phyloP scores from a whole-genome alignment of 1,284 basidiomycete genomes.

The Cryptococcus amylolentus region DNA sequence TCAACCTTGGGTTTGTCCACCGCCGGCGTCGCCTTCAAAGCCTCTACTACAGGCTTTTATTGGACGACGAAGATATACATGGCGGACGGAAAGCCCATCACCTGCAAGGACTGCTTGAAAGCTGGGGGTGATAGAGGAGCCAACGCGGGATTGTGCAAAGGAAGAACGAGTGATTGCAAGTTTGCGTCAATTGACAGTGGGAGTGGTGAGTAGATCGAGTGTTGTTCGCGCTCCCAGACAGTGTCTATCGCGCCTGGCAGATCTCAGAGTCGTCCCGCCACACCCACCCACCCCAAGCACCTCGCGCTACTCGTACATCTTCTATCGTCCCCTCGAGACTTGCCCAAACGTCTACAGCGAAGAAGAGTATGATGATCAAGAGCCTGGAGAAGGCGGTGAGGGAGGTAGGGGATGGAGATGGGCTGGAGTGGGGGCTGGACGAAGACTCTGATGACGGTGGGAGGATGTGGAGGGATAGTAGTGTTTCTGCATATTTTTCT shows the following conservation, averaged over 20 bases:
- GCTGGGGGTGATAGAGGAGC: constrained; percentile 16
- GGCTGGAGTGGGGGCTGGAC: constrained; percentile 40
- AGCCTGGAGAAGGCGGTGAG: constrained; percentile 17
- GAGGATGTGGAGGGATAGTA: constrained; percentile 34
- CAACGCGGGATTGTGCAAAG: constrained; percentile 21
- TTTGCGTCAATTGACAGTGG: constrained; percentile 5
- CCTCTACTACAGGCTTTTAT: background rate
- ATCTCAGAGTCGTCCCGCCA: constrained; percentile 1
- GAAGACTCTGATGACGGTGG: constrained; percentile 33
- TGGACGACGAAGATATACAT: background rate
- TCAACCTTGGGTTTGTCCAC: constrained; percentile 30
- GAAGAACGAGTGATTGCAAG: constrained; percentile 12
- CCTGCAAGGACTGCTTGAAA: constrained; percentile 11
- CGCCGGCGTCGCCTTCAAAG: constrained; percentile 10
- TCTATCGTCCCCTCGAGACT: background rate
- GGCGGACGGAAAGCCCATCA: constrained; percentile 2
- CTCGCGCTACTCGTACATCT: background rate
- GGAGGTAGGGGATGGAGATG: constrained; percentile 24
- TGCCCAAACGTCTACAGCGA: constrained; percentile 6
- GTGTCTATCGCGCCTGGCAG: too few relatives aligned
- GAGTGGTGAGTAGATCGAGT: background rate
- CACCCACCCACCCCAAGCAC: background rate
- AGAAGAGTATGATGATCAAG: constrained; percentile 13
- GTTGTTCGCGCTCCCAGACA: constrained; percentile 3
- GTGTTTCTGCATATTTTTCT: constrained; percentile 14